A percentile compares a stretch with the other conserved stretches of the same genome.
Conservation (phyloP, 2,329 filamentous ascomycete species). For the Fonsecaea nubica region DNA sequence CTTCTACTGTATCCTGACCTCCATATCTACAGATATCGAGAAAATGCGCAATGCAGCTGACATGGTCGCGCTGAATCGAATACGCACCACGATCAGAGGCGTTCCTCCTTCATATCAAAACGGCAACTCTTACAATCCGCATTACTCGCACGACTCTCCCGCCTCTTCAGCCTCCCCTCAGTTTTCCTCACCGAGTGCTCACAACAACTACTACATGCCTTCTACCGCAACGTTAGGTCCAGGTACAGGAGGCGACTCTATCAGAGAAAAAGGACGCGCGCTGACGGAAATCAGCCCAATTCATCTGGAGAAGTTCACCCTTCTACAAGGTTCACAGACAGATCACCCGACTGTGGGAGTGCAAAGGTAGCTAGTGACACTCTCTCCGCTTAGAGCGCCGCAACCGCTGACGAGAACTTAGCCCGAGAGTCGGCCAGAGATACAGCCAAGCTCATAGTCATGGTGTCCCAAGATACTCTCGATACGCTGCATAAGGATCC, state of each 20-base stretch:
- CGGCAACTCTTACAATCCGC: constrained; percentile 33
- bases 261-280: constrained; percentile 5
- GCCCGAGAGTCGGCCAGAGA: constrained; percentile 66
- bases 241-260: constrained; percentile 24
- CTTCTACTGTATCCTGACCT: constrained; percentile 32
- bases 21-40: constrained; percentile 36
- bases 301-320: constrained; percentile 76
- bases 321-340: constrained; percentile 77
- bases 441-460: constrained; percentile 64
- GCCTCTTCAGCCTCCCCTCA: constrained; percentile 38
- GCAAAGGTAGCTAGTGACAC: constrained; percentile 68
- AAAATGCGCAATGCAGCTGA: constrained; percentile 34
- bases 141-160: constrained; percentile 38
- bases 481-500: constrained; percentile 65
- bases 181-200: constrained; percentile 34
- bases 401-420: constrained; percentile 42
- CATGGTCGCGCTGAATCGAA: constrained; percentile 27
- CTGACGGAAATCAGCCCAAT: constrained; percentile 46
- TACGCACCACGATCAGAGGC: constrained; percentile 34
- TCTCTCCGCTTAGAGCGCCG: constrained; percentile 35
- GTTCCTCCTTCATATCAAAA: constrained; percentile 25
- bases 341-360: constrained; percentile 69
- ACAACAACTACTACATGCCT: constrained; percentile 29
- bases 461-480: constrained; percentile 61
- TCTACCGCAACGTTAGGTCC: constrained; percentile 17